Conservation (phyloP, 208 protist species). For the Eutreptiella sp. region DNA sequence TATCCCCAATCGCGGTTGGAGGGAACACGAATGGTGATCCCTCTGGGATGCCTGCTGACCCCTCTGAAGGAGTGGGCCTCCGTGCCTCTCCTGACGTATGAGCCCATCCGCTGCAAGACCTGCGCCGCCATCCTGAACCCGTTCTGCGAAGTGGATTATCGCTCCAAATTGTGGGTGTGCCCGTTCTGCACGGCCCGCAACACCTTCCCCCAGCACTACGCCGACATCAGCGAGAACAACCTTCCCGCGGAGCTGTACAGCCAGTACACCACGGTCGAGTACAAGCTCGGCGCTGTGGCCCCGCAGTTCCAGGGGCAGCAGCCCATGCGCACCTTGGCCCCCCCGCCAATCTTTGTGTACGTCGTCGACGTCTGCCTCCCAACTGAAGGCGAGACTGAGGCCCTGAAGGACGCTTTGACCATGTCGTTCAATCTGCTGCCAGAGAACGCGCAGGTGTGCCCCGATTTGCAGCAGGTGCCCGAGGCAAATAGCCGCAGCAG, state of each 20-base stretch:
- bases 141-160: slow-evolving; percentile 63
- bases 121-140: slow-evolving; percentile 91
- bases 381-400: slow-evolving; percentile 80
- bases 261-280: slow-evolving; percentile 91
- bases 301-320: too few relatives aligned
- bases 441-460: slow-evolving; percentile 76
- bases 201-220: slow-evolving; percentile 87
- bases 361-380: slow-evolving; percentile 94
- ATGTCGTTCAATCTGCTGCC: slow-evolving; percentile 84
- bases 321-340: too few relatives aligned
- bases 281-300: too few relatives aligned
- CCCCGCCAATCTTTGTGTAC: slow-evolving; percentile 75
- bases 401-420: slow-evolving; percentile 84
- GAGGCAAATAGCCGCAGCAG: too few relatives aligned
- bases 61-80: slow-evolving; percentile 78
- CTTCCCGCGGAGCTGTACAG: slow-evolving; percentile 78
- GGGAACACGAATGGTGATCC: slow-evolving; percentile 83
- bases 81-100: slow-evolving; percentile 68
- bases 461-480: too few relatives aligned
- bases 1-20: slow-evolving; percentile 90
- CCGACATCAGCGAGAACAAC: slow-evolving; percentile 72
- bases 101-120: slow-evolving; percentile 81
- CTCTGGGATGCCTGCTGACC: slow-evolving; percentile 90
- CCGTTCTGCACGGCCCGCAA: slow-evolving; percentile 88
- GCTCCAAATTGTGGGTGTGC: slow-evolving; percentile 76